A percentile compares a stretch with the other conserved stretches of the same genome.
Conservation (phyloP, 805 yeast species). For the Cyberlindnera meyerae region DNA sequence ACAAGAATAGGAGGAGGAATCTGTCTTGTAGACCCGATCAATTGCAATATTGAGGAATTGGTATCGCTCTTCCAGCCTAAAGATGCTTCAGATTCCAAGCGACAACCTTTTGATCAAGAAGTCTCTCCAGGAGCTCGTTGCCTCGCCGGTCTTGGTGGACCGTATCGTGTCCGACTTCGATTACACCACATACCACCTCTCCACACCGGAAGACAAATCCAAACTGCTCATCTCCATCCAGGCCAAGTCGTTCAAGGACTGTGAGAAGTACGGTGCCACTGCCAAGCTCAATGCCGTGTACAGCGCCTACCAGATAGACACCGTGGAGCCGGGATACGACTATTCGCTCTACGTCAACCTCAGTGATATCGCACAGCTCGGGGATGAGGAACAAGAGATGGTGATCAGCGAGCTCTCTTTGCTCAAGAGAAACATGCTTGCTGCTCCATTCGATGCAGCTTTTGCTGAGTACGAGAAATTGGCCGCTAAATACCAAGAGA, state of each 20-base stretch:
- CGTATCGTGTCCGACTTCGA: slow-evolving; percentile 93
- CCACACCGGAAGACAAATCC: slow-evolving; percentile 76
- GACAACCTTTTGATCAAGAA: slow-evolving; percentile 79
- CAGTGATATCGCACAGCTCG: slow-evolving; percentile 30
- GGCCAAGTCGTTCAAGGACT: slow-evolving; percentile 74
- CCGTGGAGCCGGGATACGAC: slow-evolving; percentile 72
- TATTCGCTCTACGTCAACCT: slow-evolving; percentile 70
- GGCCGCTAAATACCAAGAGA: slow-evolving; percentile 26
- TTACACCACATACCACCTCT: slow-evolving; percentile 88
- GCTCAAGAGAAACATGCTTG: slow-evolving; percentile 80
- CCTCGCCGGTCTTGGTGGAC: slow-evolving; percentile 55
- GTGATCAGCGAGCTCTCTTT: slow-evolving; percentile 64
- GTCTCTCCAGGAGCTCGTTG: slow-evolving; percentile 70
- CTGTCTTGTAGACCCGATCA: no score
- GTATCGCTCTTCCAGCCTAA: no score
- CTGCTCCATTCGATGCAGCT: slow-evolving; percentile 89
- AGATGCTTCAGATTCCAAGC: slow-evolving; percentile 81
- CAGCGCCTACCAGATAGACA: slow-evolving; percentile 34
- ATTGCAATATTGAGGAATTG: no score
- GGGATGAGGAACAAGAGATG: slow-evolving; percentile 44
- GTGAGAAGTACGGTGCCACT: slow-evolving; percentile 59
- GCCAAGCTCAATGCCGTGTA: slow-evolving; percentile 49
- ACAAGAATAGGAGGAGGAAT: no score
- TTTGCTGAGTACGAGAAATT: slow-evolving; percentile 73
- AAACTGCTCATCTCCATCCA: slow-evolving; percentile 61